These are phyloP conservation scores for Candida manassasensis DNA, from an alignment of 805 yeast species.

Conservation along the genomic window DNA sequence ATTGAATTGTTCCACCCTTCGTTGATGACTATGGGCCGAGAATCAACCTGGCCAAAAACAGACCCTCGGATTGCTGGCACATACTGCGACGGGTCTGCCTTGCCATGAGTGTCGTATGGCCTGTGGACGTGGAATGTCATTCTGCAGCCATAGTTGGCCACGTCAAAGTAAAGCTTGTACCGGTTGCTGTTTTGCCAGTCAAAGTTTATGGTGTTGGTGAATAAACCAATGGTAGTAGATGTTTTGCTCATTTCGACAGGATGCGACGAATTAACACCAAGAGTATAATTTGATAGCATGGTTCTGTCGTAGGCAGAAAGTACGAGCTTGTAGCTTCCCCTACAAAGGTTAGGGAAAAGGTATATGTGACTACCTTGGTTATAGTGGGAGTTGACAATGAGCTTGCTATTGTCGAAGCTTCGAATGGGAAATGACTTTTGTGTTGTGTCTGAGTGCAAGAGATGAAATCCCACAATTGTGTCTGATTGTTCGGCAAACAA, in stretches of 20 bases:
- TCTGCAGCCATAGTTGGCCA: constrained; percentile 16
- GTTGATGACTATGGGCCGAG: constrained; percentile 29
- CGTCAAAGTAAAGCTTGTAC: constrained; percentile 25
- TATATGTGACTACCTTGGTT: constrained; percentile 17
- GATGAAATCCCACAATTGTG: constrained; percentile 36
- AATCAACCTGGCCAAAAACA: constrained; percentile 27
- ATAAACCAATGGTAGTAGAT: constrained; percentile 7
- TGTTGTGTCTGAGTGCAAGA: constrained; percentile 35
- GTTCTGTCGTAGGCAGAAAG: constrained; percentile 42
- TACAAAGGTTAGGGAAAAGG: constrained; percentile 16
- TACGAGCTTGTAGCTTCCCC: constrained; percentile 42
- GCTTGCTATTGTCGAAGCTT: constrained; percentile 22
- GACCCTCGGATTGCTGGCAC: constrained; percentile 43
- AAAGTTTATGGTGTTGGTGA: constrained; percentile 9
- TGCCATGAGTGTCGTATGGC: constrained; percentile 25
- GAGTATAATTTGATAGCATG: constrained; percentile 21
- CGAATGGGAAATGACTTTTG: constrained; percentile 16
- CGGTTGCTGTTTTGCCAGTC: constrained; percentile 41
- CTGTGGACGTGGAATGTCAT: constrained; percentile 23
- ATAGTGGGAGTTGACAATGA: constrained; percentile 34
- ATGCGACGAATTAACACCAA: constrained; percentile 20
- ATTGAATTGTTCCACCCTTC: constrained; percentile 38
- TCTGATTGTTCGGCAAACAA: constrained; percentile 18
- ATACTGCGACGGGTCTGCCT: not conserved
- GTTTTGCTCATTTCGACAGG: constrained; percentile 8